Conservation (phyloP, 768 basidiomycete genomes). For the Pholiota molesta region DNA sequence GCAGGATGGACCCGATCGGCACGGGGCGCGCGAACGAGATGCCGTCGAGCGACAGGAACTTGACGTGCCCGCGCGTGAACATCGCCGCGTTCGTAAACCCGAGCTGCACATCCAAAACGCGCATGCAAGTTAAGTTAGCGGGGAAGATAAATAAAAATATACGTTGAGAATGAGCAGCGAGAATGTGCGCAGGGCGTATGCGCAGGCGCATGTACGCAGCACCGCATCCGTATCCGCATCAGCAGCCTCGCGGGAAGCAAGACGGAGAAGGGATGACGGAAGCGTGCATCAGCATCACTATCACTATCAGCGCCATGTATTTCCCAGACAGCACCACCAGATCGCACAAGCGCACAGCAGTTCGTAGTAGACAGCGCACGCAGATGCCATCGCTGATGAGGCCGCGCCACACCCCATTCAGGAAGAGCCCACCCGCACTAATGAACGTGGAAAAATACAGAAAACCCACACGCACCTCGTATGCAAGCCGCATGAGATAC, state of each 20-base stretch:
- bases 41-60: conserved; percentile 77
- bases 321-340: neutral
- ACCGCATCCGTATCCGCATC: neutral
- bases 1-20: conserved; percentile 81
- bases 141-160: no score
- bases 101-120: conserved; percentile 43
- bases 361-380: no score
- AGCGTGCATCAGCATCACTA: neutral
- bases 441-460: neutral
- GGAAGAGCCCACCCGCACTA: neutral
- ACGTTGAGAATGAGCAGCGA: no score
- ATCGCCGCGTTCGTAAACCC: conserved; percentile 73
- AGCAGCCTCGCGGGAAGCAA: neutral
- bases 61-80: conserved; percentile 66
- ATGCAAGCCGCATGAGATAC: conserved; percentile 66
- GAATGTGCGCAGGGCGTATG: no score
- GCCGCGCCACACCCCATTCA: no score
- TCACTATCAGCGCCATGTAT: neutral
- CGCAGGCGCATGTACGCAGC: no score
- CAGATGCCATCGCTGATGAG: no score
- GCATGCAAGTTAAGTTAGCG: neutral
- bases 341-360: neutral
- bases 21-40: conserved; percentile 83
- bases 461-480: conserved; percentile 51
- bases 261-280: neutral